Conservation (phyloP, 1,139 yeast species). For the Yamadazyma triangularis region DNA sequence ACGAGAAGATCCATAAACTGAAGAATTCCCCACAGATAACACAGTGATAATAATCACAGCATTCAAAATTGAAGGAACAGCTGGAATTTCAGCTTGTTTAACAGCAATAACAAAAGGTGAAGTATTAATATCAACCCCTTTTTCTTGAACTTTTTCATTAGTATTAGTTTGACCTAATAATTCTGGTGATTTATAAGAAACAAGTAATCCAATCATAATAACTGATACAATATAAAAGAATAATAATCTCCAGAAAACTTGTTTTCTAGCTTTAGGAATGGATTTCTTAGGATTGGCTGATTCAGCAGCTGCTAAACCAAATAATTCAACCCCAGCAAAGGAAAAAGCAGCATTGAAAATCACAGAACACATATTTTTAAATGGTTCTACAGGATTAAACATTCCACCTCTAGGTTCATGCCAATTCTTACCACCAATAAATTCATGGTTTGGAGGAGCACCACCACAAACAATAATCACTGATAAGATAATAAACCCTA, state of each 20-base stretch:
- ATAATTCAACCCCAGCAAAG: constrained; percentile 42
- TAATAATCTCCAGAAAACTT: constrained; percentile 31
- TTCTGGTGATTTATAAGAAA: constrained; percentile 22
- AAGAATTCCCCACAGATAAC: constrained; percentile 31
- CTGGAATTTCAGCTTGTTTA: constrained; percentile 24
- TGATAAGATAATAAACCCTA: constrained; percentile 28
- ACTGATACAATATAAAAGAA: constrained; percentile 27
- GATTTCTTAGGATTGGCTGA: constrained; percentile 28
- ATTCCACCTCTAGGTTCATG: constrained; percentile 27
- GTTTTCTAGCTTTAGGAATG: constrained; percentile 31
- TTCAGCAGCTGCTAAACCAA: constrained; percentile 35
- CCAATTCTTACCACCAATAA: constrained; percentile 32
- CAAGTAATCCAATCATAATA: constrained; percentile 28
- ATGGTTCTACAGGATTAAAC: constrained; percentile 22
- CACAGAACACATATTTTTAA: constrained; percentile 80
- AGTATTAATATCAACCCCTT: constrained; percentile 30
- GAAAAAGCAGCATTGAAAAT: constrained; percentile 86
- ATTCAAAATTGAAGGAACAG: constrained; percentile 30
- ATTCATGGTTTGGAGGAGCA: constrained; percentile 29
- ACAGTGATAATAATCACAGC: constrained; percentile 29
- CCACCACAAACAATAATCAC: constrained; percentile 30
- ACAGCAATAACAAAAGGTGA: constrained; percentile 42
- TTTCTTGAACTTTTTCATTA: constrained; percentile 11
- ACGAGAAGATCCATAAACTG: constrained; percentile 34
- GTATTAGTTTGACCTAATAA: constrained; percentile 14